Evolutionary conservation across 2,329 filamentous ascomycete species (phyloP), one percentile per base, ranked within the genome.

Genomic region (Fusarium euwallaceae): DNA sequence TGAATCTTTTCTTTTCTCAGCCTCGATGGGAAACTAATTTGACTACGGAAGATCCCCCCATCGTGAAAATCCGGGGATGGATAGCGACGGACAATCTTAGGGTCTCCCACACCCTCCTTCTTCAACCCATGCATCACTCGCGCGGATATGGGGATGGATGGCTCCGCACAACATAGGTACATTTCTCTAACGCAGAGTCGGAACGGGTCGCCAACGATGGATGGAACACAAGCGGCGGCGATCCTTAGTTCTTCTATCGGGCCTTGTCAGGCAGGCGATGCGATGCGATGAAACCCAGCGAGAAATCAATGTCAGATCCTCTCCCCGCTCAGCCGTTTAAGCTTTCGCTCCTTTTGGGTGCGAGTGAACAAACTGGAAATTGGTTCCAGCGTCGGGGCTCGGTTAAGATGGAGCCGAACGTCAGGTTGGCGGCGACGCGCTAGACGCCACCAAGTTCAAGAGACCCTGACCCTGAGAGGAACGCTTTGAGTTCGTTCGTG

Each of bases 61-160:
- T 63, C 62, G 43, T 27, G 72, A 73, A 75, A 75, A 75, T 75
- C 72, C 72, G 72, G 72, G 72, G 72, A 74, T 60, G 53, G 61
- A 73, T 27, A 67, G 62, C 60, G 72, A 70, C 61, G 69, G 66
- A 59, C 68, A 75, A 66, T 67, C 69, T 55, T 62, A 36, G 61
- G 43, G 34, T 6, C 20, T 67, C 53, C 45, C 72, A 72, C 65
- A 72, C 72, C 65, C 58, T 34, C 72, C 65, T 53, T 69, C 66
- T 66, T 64, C 32, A 64, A 64, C 59, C 55, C 67, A 69, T 63
- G 71, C 68, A 72, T 17, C 69, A 64, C 63, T 34, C 27, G 16
- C 17, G 53, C 39, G 62, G 62, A 64, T 70, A 59, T 72, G 62
- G 62, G 39, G 66, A 59, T 74, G 64, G 68, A 66, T 74, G 65